phyloP scores from a whole-genome alignment of 495 filamentous ascomycete species.

The Friedmanniomyces endolithicus region DNA sequence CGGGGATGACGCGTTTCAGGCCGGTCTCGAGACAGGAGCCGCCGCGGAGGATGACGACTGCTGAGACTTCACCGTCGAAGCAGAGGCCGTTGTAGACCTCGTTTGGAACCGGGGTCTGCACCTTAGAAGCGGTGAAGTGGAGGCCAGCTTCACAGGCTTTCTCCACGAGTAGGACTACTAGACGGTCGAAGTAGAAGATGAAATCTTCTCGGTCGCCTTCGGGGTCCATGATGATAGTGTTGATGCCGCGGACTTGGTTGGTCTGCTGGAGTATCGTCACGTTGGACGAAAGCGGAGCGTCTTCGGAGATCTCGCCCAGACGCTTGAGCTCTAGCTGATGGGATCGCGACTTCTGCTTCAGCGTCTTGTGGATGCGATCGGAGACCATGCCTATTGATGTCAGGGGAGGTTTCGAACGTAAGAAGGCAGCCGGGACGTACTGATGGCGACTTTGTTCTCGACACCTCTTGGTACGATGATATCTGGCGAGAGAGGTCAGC shows the following conservation, averaged over 20 bases:
- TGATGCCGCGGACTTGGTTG: slow-evolving; percentile 71
- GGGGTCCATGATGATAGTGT: slow-evolving; percentile 75
- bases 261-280: slow-evolving; percentile 60
- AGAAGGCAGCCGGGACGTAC: slow-evolving; percentile 34
- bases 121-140: slow-evolving; percentile 44
- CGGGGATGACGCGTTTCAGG: slow-evolving; percentile 75
- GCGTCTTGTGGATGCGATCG: slow-evolving; percentile 72
- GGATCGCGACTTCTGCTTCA: slow-evolving; percentile 70
- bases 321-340: slow-evolving; percentile 65
- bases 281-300: slow-evolving; percentile 59
- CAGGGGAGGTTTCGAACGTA: not conserved
- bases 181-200: slow-evolving; percentile 89
- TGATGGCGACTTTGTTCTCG: slow-evolving; percentile 83
- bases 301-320: slow-evolving; percentile 54
- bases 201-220: slow-evolving; percentile 76
- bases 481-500: slow-evolving; percentile 40
- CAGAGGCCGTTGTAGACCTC: slow-evolving; percentile 55
- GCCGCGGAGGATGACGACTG: slow-evolving; percentile 77
- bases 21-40: slow-evolving; percentile 80
- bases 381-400: slow-evolving; percentile 56
- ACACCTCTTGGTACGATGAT: slow-evolving; percentile 91
- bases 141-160: slow-evolving; percentile 35
- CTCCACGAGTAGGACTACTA: slow-evolving; percentile 74
- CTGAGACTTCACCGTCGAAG: slow-evolving; percentile 58
- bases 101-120: slow-evolving; percentile 55